Evolutionary conservation across 495 filamentous ascomycete genomes (phyloP).

Genomic region (Talaromyces wortmannii): DNA sequence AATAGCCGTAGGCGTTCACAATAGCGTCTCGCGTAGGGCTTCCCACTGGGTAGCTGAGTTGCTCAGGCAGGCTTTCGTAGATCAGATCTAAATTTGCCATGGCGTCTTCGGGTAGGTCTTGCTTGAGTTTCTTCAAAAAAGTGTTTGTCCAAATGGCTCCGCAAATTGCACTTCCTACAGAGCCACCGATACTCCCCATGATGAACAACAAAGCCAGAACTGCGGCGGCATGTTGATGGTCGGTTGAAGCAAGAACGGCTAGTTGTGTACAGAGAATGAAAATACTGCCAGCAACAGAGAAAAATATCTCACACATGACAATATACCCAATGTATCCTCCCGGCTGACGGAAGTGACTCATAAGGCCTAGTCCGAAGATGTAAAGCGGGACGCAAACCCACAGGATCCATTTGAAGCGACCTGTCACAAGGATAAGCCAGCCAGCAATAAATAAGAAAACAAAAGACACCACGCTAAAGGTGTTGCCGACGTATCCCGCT

Average conservation of each 20-base stretch:
- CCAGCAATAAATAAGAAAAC: slow-evolving; percentile 38
- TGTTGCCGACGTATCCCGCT: slow-evolving; percentile 44
- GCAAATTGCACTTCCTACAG: slow-evolving; percentile 53
- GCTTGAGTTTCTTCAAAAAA: slow-evolving; percentile 43
- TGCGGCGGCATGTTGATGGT: slow-evolving; percentile 58
- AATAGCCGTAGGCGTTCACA: slow-evolving; percentile 43
- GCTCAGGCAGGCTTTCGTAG: slow-evolving; percentile 36
- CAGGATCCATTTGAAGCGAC: slow-evolving; percentile 44
- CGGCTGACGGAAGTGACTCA: slow-evolving; percentile 58
- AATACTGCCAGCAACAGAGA: slow-evolving; percentile 52
- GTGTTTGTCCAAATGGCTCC: slow-evolving; percentile 57
- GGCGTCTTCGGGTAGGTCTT: slow-evolving; percentile 43
- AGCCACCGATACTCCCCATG: slow-evolving; percentile 55
- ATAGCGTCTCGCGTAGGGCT: slow-evolving; percentile 44
- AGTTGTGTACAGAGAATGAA: slow-evolving; percentile 58
- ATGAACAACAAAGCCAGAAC: slow-evolving; percentile 56
- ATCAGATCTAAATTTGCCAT: slow-evolving; percentile 35
- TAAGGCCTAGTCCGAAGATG: slow-evolving; percentile 47
- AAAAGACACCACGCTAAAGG: slow-evolving; percentile 42
- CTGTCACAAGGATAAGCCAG: slow-evolving; percentile 41
- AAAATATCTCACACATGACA: slow-evolving; percentile 67
- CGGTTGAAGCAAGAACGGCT: slow-evolving; percentile 54
- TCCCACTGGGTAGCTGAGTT: slow-evolving; percentile 46
- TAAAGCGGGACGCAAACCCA: slow-evolving; percentile 52
- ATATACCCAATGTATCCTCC: slow-evolving; percentile 52